These are phyloP conservation scores for Erythrobasidium yunnanense DNA, from an alignment of 768 basidiomycete genomes.

Conservation along the genomic window DNA sequence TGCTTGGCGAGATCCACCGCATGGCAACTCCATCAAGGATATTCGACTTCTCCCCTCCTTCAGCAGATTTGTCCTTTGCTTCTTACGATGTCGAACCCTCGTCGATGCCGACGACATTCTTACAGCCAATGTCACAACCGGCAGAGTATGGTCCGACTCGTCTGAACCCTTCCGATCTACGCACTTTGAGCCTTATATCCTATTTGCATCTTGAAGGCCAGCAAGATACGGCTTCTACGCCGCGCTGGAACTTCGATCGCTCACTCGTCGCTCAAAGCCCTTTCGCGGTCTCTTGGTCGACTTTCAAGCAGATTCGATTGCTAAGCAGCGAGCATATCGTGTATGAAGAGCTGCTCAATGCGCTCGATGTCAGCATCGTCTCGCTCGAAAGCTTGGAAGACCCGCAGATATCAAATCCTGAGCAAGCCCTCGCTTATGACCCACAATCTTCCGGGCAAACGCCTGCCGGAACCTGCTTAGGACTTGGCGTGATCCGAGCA, in stretches of 20 bases:
- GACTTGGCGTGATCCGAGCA: conserved; percentile 64
- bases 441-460: background rate
- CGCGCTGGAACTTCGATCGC: conserved; percentile 55
- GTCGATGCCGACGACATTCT: background rate
- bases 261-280: conserved; percentile 63
- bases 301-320: conserved; percentile 57
- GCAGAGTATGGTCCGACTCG: no score
- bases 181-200: conserved; percentile 28
- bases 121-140: no score
- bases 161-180: conserved; percentile 30
- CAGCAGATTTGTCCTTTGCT: background rate
- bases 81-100: background rate
- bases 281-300: conserved; percentile 57
- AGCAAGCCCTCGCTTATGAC: background rate
- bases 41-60: conserved; percentile 27
- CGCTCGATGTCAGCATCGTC: conserved; percentile 70
- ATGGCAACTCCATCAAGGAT: conserved; percentile 47
- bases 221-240: conserved; percentile 38
- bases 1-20: conserved; percentile 60
- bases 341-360: conserved; percentile 55
- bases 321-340: conserved; percentile 68
- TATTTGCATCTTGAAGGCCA: conserved; percentile 29
- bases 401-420: background rate
- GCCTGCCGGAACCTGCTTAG: conserved; percentile 47
- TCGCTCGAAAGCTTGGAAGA: conserved; percentile 51